These are phyloP conservation scores for Solanum aculeatissimum DNA, from an alignment of 305 asterid genomes.

Conservation along the genomic window DNA sequence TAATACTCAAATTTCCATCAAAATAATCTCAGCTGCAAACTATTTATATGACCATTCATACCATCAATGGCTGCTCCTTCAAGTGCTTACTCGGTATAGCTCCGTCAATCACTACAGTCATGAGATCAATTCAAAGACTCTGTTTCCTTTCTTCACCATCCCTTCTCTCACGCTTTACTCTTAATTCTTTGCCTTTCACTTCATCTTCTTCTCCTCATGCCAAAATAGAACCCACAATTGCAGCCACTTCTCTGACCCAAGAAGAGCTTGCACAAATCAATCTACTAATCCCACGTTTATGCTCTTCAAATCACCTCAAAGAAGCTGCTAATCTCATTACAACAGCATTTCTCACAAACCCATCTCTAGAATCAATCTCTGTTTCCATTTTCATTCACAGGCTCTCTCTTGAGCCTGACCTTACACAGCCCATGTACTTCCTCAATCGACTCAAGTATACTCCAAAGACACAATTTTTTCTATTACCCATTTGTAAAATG, in stretches of 20 bases:
- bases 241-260: slow-evolving; percentile 9
- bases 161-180: not conserved
- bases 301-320: slow-evolving; percentile 37
- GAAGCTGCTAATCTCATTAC: slow-evolving; percentile 36
- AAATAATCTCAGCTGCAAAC: not conserved
- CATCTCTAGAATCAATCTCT: slow-evolving; percentile 33
- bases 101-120: not conserved
- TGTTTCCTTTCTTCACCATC: not conserved
- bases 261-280: slow-evolving; percentile 35
- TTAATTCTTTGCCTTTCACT: not conserved
- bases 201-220: not conserved
- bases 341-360: slow-evolving; percentile 35
- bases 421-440: slow-evolving; percentile 42
- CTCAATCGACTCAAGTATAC: slow-evolving; percentile 41
- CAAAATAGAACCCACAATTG: not conserved
- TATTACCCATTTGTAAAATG: slow-evolving; percentile 23
- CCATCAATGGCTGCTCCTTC: not conserved
- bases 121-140: not conserved
- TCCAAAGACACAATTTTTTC: slow-evolving; percentile 3
- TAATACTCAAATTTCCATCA: not conserved
- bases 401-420: slow-evolving; percentile 37
- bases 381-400: slow-evolving; percentile 22
- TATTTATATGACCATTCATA: not conserved
- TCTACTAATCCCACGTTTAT: slow-evolving; percentile 38
- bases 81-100: not conserved